These are phyloP conservation scores for Volvox carteri DNA, from an alignment of 163 green algal genomes.

Conservation along the genomic window DNA sequence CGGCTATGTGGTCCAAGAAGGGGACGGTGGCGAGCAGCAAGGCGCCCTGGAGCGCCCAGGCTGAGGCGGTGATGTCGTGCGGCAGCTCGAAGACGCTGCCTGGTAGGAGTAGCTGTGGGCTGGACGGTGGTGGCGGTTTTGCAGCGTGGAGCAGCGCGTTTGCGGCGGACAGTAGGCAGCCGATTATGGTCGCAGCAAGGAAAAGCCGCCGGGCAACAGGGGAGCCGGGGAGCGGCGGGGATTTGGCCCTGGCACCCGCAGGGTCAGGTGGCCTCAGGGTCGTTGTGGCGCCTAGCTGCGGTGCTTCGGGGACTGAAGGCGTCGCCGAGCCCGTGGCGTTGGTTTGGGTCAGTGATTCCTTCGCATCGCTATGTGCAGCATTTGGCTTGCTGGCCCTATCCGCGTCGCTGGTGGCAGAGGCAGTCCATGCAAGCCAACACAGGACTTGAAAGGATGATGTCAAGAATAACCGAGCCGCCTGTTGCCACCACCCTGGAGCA, in stretches of 20 bases:
- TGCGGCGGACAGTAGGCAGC: background rate
- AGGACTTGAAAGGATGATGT: slow-evolving; percentile 48
- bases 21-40: slow-evolving; percentile 34
- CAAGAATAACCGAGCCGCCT: slow-evolving; percentile 21
- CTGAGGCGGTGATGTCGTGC: slow-evolving; percentile 27
- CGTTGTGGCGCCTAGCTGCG: too few relatives aligned
- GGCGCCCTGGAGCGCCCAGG: background rate
- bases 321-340: too few relatives aligned
- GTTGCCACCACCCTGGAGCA: slow-evolving; percentile 56
- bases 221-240: too few relatives aligned
- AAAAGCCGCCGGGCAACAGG: background rate
- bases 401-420: background rate
- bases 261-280: too few relatives aligned
- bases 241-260: too few relatives aligned
- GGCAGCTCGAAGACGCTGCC: slow-evolving; percentile 34
- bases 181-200: background rate
- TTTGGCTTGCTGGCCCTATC: background rate
- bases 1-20: background rate
- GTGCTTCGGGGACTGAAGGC: too few relatives aligned
- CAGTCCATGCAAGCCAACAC: slow-evolving; percentile 7
- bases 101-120: slow-evolving; percentile 20
- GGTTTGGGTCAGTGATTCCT: too few relatives aligned
- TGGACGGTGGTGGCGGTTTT: background rate
- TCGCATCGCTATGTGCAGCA: too few relatives aligned
- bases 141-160: background rate